Evolutionary conservation across 2,329 filamentous ascomycete species (phyloP).

Genomic region (Aaosphaeria arxii): DNA sequence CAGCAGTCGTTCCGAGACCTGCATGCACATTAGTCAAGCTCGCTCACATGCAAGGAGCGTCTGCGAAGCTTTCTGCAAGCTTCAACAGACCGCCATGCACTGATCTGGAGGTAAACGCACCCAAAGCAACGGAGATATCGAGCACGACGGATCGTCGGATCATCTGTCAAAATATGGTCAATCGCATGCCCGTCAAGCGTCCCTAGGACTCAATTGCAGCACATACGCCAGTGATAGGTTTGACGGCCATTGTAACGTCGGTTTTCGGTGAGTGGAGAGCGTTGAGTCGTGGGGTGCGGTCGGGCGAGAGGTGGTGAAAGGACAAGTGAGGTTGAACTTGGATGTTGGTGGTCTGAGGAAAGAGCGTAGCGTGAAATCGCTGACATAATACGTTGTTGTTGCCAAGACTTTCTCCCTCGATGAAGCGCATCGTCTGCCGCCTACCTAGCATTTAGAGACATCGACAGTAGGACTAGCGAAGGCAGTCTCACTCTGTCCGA

Average conservation of each 20-base stretch:
- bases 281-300: slow-evolving; percentile 23
- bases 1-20: slow-evolving; percentile 62
- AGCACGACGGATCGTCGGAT: slow-evolving; percentile 64
- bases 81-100: too few species aligned
- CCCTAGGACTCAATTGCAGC: slow-evolving; percentile 26
- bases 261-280: slow-evolving; percentile 24
- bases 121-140: slow-evolving; percentile 64
- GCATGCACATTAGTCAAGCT: slow-evolving; percentile 21
- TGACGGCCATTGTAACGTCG: slow-evolving; percentile 41
- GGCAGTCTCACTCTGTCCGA: too few species aligned
- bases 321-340: slow-evolving; percentile 22
- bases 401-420: too few species aligned
- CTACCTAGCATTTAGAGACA: too few species aligned
- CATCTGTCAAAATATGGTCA: slow-evolving; percentile 50
- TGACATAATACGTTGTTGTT: not conserved
- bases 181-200: slow-evolving; percentile 10
- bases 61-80: too few species aligned
- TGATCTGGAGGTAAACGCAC: slow-evolving; percentile 44
- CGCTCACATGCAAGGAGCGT: not conserved
- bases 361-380: not conserved
- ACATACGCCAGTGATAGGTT: slow-evolving; percentile 53
- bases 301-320: slow-evolving; percentile 22
- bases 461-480: too few species aligned
- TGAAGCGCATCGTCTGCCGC: too few species aligned
- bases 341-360: slow-evolving; percentile 22